These are phyloP conservation scores for Theobroma cacao DNA, from an alignment of 345 rosid genomes.

Conservation along the genomic window DNA sequence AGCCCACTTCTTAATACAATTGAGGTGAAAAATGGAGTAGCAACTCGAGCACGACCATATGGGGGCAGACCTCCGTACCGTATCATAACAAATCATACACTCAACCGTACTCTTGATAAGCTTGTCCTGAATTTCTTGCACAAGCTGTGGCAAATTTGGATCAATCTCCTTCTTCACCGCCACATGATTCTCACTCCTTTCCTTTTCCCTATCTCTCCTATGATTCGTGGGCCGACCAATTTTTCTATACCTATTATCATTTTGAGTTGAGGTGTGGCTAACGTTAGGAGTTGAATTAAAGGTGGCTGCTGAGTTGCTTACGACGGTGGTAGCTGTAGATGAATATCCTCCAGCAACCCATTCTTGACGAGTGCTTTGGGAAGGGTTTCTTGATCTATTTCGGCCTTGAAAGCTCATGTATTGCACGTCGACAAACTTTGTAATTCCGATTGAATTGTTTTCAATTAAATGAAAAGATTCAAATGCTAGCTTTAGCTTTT, in stretches of 20 bases:
- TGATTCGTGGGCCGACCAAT: constrained; percentile 31
- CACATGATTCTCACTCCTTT: constrained; percentile 25
- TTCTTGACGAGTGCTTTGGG: constrained; percentile 44
- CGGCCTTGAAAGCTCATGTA: constrained; percentile 59
- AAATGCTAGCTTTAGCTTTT: neutral
- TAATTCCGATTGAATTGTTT: neutral
- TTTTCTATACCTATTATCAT: constrained; percentile 33
- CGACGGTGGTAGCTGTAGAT: constrained; percentile 21
- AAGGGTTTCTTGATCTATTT: constrained; percentile 36
- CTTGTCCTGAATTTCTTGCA: constrained; percentile 91
- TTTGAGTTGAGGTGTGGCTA: constrained; percentile 14
- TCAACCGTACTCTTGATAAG: constrained; percentile 66
- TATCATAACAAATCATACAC: constrained; percentile 97
- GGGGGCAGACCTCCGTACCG: constrained; percentile 73
- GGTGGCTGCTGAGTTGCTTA: constrained; percentile 21
- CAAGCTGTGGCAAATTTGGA: constrained; percentile 76
- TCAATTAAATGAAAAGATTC: neutral
- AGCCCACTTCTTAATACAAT: constrained; percentile 94
- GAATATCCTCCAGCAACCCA: constrained; percentile 73
- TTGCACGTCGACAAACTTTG: neutral
- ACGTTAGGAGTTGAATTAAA: constrained; percentile 19
- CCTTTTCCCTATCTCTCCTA: constrained; percentile 39
- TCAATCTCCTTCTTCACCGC: constrained; percentile 36
- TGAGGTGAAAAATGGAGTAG: constrained; percentile 87
- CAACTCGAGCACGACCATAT: constrained; percentile 97